Conservation (phyloP, 2,329 filamentous ascomycete species). For the Hirsutella rhossiliensis region DNA sequence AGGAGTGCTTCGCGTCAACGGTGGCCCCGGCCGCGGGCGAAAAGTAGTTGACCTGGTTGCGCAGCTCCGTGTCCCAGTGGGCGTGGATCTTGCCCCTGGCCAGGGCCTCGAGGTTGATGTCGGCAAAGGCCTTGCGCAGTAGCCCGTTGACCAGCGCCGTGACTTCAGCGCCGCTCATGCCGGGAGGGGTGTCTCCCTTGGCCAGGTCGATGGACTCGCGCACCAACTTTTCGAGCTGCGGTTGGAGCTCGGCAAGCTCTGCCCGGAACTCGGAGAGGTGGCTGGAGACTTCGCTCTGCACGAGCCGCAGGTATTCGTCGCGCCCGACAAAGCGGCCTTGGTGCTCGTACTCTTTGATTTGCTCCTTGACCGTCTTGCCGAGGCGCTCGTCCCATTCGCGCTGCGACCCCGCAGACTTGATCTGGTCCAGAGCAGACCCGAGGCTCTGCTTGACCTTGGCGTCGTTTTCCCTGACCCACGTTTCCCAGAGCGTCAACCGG, state of each 20-base stretch:
- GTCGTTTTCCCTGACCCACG: slow-evolving; percentile 40
- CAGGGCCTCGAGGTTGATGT: slow-evolving; percentile 33
- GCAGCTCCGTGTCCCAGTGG: slow-evolving; percentile 30
- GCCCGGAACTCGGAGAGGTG: slow-evolving; percentile 26
- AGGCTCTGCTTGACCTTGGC: slow-evolving; percentile 20
- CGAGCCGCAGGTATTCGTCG: slow-evolving; percentile 33
- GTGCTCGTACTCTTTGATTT: slow-evolving; percentile 17
- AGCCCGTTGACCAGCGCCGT: slow-evolving; percentile 25
- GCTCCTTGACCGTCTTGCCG: slow-evolving; percentile 22
- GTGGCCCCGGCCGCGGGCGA: slow-evolving; percentile 50
- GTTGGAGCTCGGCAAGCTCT: slow-evolving; percentile 26
- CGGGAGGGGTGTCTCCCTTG: slow-evolving; percentile 11
- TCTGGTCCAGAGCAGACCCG: slow-evolving; percentile 19
- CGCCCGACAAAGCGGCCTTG: slow-evolving; percentile 29
- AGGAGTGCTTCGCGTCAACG: slow-evolving; percentile 48
- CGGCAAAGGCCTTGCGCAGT: slow-evolving; percentile 29
- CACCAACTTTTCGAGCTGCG: slow-evolving; percentile 20
- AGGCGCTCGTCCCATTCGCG: slow-evolving; percentile 22
- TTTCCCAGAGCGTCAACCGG: slow-evolving; percentile 33
- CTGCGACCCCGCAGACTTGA: slow-evolving; percentile 19
- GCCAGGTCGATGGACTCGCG: slow-evolving; percentile 16
- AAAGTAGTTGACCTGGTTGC: slow-evolving; percentile 62
- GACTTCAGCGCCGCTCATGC: slow-evolving; percentile 29
- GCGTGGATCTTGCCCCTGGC: slow-evolving; percentile 33
- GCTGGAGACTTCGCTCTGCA: slow-evolving; percentile 25